A percentile compares a stretch with the other conserved stretches of the same genome.
Conservation (phyloP, 1,139 yeast species). For the Yamadazyma triangularis region DNA sequence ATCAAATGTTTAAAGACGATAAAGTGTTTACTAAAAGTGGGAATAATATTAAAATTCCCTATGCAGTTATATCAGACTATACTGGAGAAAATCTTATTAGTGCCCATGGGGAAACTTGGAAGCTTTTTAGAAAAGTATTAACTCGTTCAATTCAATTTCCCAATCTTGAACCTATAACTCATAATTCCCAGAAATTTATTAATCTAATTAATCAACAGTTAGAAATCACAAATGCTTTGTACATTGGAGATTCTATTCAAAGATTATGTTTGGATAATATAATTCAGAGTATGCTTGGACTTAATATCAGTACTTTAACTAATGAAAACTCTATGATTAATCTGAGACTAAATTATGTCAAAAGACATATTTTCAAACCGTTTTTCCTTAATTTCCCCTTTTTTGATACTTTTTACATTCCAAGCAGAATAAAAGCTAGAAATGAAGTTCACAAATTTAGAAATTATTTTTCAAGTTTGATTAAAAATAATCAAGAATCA, state of each 20-base stretch:
- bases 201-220: conserved; percentile 8
- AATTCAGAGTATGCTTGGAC: conserved; percentile 47
- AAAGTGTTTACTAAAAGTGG: conserved; percentile 55
- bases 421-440: conserved; percentile 43
- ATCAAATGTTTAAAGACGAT: conserved; percentile 47
- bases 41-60: conserved; percentile 55
- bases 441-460: conserved; percentile 42
- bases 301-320: conserved; percentile 33
- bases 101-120: conserved; percentile 57
- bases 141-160: conserved; percentile 53
- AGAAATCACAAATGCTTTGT: conserved; percentile 11
- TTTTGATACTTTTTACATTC: conserved; percentile 48
- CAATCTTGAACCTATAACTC: conserved; percentile 13
- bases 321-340: conserved; percentile 30
- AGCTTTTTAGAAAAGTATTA: conserved; percentile 39
- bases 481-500: conserved; percentile 10
- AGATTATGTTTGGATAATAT: conserved; percentile 47
- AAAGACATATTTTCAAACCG: conserved; percentile 54
- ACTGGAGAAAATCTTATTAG: conserved; percentile 64
- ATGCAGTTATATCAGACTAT: conserved; percentile 50
- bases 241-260: conserved; percentile 42
- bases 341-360: conserved; percentile 37
- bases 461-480: conserved; percentile 18
- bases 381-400: conserved; percentile 52
- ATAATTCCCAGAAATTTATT: conserved; percentile 7